A percentile compares a stretch with the other conserved stretches of the same genome.
These are phyloP conservation scores for Fomitiporia mediterranea DNA, from an alignment of 1,284 basidiomycete species.

Conservation along the genomic window DNA sequence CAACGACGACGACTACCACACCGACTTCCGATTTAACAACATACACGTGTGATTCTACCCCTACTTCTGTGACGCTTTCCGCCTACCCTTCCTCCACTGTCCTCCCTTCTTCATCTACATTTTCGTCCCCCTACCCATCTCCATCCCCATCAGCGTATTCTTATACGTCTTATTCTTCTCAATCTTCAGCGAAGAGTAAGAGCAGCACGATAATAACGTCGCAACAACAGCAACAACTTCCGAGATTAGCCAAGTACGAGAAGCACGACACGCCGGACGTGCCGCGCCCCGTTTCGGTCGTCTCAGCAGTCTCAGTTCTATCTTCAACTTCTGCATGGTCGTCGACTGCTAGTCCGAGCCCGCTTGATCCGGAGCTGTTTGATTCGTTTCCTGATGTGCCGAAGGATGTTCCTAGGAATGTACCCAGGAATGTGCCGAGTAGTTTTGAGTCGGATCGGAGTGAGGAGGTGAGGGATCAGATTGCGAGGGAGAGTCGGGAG, in stretches of 20 bases:
- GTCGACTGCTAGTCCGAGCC: slow-evolving; percentile 7
- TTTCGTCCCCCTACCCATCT: not conserved
- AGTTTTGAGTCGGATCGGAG: not conserved
- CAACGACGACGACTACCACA: too few relatives aligned
- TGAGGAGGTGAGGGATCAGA: not conserved
- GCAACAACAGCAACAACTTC: too few relatives aligned
- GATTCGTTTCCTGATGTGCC: slow-evolving; percentile 20
- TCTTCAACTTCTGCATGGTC: slow-evolving; percentile 1
- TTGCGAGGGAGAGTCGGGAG: not conserved
- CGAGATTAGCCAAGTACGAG: too few relatives aligned
- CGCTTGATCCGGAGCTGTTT: slow-evolving; percentile 15
- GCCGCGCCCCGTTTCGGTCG: slow-evolving; percentile 14
- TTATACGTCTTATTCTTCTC: too few relatives aligned
- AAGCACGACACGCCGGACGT: slow-evolving; percentile 4
- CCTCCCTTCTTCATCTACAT: not conserved
- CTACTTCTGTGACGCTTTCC: not conserved
- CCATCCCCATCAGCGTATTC: slow-evolving; percentile 8
- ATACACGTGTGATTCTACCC: slow-evolving; percentile 1
- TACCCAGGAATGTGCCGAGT: slow-evolving; percentile 9
- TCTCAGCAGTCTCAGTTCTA: slow-evolving; percentile 9
- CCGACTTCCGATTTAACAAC: not conserved
- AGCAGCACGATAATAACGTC: too few relatives aligned
- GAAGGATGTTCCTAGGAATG: not conserved
- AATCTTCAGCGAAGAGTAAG: too few relatives aligned
- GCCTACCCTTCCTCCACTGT: not conserved